Evolutionary conservation across 2,329 filamentous ascomycete genomes (phyloP).

Genomic region (Emergomyces pasteurianus): DNA sequence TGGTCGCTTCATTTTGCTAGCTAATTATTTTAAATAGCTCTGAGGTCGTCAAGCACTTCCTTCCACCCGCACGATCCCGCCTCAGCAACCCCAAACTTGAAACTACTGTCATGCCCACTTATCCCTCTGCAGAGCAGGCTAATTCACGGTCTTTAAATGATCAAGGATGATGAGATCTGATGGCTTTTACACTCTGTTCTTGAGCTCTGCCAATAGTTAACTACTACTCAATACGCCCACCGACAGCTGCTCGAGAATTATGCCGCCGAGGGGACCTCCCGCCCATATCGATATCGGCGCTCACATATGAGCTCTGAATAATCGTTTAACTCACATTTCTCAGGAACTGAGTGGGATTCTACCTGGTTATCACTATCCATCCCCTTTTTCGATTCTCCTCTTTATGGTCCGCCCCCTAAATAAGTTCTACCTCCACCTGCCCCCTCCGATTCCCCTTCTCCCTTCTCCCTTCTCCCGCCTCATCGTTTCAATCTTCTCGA

Average conservation of each 20-base stretch:
- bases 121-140: not conserved
- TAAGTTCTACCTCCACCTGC: not conserved
- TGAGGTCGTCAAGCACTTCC: too few species aligned
- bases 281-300: not conserved
- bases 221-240: too few species aligned
- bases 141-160: not conserved
- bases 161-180: not conserved
- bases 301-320: not conserved
- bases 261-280: not conserved
- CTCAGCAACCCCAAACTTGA: not conserved
- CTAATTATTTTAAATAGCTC: not conserved
- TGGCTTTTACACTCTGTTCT: not conserved
- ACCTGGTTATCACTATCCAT: not conserved
- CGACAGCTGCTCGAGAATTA: not conserved
- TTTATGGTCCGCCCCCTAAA: not conserved
- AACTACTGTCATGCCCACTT: not conserved
- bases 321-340: not conserved
- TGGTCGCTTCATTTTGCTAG: not conserved
- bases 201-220: not conserved
- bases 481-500: not conserved
- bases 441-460: not conserved
- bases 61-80: not conserved
- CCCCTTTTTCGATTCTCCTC: not conserved
- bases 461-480: not conserved
- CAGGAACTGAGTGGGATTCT: not conserved